Conservation (phyloP, 257 asterid species). For the Fraxinus excelsior region DNA sequence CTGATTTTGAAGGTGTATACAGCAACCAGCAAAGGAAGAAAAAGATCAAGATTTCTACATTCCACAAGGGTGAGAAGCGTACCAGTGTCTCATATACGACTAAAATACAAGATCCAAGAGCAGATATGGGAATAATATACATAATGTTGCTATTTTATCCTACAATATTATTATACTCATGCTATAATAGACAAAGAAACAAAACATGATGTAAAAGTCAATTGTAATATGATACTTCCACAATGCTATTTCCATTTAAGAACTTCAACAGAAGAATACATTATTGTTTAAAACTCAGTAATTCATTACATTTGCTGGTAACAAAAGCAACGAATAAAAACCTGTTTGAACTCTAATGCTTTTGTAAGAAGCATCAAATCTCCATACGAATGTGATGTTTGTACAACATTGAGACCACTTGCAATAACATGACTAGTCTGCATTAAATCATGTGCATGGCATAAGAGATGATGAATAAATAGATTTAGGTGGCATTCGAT, state of each 20-base stretch:
- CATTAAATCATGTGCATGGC: conserved; percentile 28
- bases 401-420: conserved; percentile 76
- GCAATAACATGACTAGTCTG: conserved; percentile 86
- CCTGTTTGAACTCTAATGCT: conserved; percentile 87
- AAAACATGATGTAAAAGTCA: conserved; percentile 5
- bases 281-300: conserved; percentile 1
- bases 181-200: conserved; percentile 6
- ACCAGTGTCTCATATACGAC: background rate
- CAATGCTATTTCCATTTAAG: background rate
- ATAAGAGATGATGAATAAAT: conserved; percentile 9
- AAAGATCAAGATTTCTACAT: background rate
- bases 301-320: conserved; percentile 9
- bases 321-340: conserved; percentile 25
- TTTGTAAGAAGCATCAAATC: conserved; percentile 72
- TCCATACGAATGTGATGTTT: conserved; percentile 82
- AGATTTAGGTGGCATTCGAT: background rate
- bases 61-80: background rate
- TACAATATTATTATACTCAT: conserved; percentile 19
- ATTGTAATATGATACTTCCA: background rate
- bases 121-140: conserved; percentile 11
- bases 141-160: conserved; percentile 10
- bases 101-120: conserved; percentile 2
- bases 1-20: background rate
- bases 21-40: background rate
- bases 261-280: background rate